Base-by-base conservation (phyloP, 75 land plant genomes). In the Adiantum capillusveneris region DNA sequence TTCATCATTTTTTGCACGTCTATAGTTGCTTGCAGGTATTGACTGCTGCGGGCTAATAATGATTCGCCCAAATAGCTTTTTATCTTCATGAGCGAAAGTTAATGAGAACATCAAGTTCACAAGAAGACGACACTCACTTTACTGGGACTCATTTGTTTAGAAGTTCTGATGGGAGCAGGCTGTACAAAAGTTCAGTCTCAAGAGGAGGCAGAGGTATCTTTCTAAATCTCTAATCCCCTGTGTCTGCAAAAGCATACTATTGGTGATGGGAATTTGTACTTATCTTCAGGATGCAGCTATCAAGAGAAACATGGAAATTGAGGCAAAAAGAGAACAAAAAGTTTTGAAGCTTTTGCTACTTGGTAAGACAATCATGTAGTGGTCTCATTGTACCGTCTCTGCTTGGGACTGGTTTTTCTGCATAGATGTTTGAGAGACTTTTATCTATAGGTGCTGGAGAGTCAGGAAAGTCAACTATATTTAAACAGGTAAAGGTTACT, bases 391-490 rank as follows among this genome's bases (percentile, higher is more conserved):
- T 11, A 63, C 12, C 16, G 25, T 22, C 56, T 17, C 3, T 11
- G 25, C 25, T 55, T 30, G 45, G 25, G 19, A 0, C 60, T 21
- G 16, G 26, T 42, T 21, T 53, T 37, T 42, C n/a, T 36, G 61
- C 27, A 39, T 24, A 59, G 2, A 11, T 59, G 44, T 13, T 41
- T 53, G 7, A 7, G 31, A 6, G 3, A 14, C 22, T 6, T 46
- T 46, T 46, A 6, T 46, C 25, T 36, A 17, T 36, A 90, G 97
- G 97, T 75, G 83, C 97, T 75, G 97, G 93, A 42, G 97, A 91
- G 51, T 91, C 97, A 19, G 97, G 93, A 60, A 91, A 91, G 68
- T 91, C 97, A 3, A 91, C 97, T 25, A 87, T 91, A 49, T 87
- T 91, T 64, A 91, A 91, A 71, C 97, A 91, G 92, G 97, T 83